Evolutionary conservation across 768 basidiomycete species (phyloP).

Genomic region (Macrolepiota dolichaula): DNA sequence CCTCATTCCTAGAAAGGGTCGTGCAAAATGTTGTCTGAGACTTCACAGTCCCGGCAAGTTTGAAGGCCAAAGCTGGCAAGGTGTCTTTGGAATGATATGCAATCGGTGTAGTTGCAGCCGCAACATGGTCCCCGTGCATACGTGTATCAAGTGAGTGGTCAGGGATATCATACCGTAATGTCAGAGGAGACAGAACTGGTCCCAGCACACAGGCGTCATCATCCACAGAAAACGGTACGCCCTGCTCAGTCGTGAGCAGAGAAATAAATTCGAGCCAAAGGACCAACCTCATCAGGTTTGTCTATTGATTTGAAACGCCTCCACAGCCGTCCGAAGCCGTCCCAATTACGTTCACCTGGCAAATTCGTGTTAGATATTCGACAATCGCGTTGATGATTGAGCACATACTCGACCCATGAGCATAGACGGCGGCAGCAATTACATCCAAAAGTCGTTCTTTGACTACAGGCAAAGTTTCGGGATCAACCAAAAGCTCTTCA

Average conservation of each 20-base stretch:
- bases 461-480: conserved; percentile 74
- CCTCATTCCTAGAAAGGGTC: not conserved
- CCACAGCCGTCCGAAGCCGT: no score
- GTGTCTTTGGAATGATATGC: no score
- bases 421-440: conserved; percentile 76
- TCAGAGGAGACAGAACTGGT: conserved; percentile 39
- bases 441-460: conserved; percentile 78
- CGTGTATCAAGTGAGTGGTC: conserved; percentile 33
- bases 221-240: no score
- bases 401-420: conserved; percentile 41
- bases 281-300: not conserved
- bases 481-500: conserved; percentile 66
- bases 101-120: no score
- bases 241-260: no score
- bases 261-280: no score
- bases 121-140: no score
- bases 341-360: conserved; percentile 3
- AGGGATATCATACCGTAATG: conserved; percentile 35
- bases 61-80: no score
- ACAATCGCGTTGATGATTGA: not conserved
- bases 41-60: no score
- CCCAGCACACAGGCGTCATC: conserved; percentile 79
- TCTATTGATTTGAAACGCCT: no score
- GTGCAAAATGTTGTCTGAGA: no score
- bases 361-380: not conserved